These are phyloP conservation scores for Cutaneotrichosporon sp. DNA, from an alignment of 1,284 basidiomycete species.

Conservation along the genomic window DNA sequence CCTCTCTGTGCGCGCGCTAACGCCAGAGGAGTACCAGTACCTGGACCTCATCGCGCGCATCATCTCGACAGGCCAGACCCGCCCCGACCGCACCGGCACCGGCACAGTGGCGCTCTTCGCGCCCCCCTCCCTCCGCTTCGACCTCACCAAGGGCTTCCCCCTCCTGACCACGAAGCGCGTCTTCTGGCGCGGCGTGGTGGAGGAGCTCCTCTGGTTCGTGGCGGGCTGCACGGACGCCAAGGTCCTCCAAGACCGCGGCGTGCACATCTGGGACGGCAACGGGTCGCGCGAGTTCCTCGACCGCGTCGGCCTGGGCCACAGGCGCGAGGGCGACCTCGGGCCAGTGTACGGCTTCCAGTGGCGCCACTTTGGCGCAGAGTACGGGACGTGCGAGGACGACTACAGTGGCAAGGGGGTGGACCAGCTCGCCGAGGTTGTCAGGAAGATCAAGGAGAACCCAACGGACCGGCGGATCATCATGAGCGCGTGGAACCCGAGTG, in stretches of 20 bases:
- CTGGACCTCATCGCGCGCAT: slow-evolving; percentile 75
- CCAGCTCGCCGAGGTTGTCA: slow-evolving; percentile 83
- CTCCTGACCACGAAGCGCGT: slow-evolving; percentile 95
- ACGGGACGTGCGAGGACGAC: slow-evolving; percentile 75
- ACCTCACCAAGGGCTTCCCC: slow-evolving; percentile 72
- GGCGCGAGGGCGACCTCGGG: slow-evolving; percentile 90
- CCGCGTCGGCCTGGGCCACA: slow-evolving; percentile 73
- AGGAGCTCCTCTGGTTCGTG: slow-evolving; percentile 96
- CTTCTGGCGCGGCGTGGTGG: slow-evolving; percentile 85
- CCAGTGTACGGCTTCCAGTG: slow-evolving; percentile 99
- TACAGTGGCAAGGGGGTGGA: slow-evolving; percentile 91
- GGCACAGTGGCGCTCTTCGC: slow-evolving; percentile 89
- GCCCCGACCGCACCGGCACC: slow-evolving; percentile 88
- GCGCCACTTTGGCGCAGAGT: slow-evolving; percentile 94
- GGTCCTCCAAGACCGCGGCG: slow-evolving; percentile 74
- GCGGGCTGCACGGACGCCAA: slow-evolving; percentile 78
- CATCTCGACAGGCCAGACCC: slow-evolving; percentile 69
- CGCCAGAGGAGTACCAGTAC: slow-evolving; percentile 78
- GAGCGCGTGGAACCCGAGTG: slow-evolving; percentile 96
- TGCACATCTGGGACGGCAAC: slow-evolving; percentile 98
- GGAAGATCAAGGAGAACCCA: slow-evolving; percentile 89
- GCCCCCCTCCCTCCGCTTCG: slow-evolving; percentile 83
- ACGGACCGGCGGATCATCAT: slow-evolving; percentile 95
- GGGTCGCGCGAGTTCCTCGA: slow-evolving; percentile 86
- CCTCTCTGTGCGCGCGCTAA: slow-evolving; percentile 10